Percentiles rank a stretch among this genome's conserved stretches.
Conservation (phyloP, 176 grass and related monocot species). For the Elaeis guineensis region DNA sequence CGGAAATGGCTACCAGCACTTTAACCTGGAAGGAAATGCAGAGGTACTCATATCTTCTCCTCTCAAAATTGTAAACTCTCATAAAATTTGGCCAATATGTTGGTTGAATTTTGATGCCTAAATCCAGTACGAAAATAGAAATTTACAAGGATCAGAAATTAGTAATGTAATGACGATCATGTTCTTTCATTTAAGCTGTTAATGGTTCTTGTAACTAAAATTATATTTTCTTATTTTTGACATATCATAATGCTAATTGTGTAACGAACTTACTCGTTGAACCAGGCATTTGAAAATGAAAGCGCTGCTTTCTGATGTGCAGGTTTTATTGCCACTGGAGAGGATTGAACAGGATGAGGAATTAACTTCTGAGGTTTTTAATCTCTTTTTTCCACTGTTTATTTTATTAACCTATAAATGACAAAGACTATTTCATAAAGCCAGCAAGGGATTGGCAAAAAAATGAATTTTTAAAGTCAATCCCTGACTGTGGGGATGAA, state of each 20-base stretch:
- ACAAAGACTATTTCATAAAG: too few relatives aligned
- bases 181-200: too few relatives aligned
- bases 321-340: slow-evolving; percentile 1
- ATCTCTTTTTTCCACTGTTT: not conserved
- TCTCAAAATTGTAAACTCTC: not conserved
- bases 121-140: not conserved
- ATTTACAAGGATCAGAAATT: too few relatives aligned
- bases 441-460: too few relatives aligned
- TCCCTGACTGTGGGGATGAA: too few relatives aligned
- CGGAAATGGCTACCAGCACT: not conserved
- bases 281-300: not conserved
- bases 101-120: not conserved
- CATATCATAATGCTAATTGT: not conserved
- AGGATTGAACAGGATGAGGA: slow-evolving; percentile 4
- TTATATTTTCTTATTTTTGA: not conserved
- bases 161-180: too few relatives aligned
- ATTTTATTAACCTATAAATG: not conserved
- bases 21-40: slow-evolving; percentile 2
- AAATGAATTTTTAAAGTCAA: too few relatives aligned
- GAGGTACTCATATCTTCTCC: not conserved
- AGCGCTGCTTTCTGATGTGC: not conserved
- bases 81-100: not conserved
- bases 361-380: slow-evolving; percentile 3
- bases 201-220: too few relatives aligned
- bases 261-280: not conserved